These are phyloP conservation scores for Aspergillus sclerotiicarbonarius DNA, from an alignment of 495 filamentous ascomycete genomes.

Conservation along the genomic window DNA sequence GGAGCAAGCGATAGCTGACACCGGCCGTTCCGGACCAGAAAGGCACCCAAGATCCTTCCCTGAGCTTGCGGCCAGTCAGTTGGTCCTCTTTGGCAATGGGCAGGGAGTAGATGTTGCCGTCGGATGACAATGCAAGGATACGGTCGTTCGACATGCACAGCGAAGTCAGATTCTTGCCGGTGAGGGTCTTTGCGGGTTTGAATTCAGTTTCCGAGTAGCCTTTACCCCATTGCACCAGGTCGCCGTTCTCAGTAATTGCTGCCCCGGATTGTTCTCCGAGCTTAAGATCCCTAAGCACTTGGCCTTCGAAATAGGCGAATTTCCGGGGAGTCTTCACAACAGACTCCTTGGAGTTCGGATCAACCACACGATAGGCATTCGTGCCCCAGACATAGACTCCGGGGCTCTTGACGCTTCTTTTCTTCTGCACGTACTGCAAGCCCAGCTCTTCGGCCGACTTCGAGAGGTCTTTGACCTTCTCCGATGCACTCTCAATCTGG, in stretches of 20 bases:
- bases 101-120: slow-evolving; percentile 83
- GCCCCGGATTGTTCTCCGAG: slow-evolving; percentile 80
- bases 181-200: slow-evolving; percentile 68
- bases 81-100: slow-evolving; percentile 76
- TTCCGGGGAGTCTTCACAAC: slow-evolving; percentile 76
- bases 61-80: slow-evolving; percentile 54
- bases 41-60: slow-evolving; percentile 70
- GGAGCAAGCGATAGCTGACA: slow-evolving; percentile 68
- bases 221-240: slow-evolving; percentile 88
- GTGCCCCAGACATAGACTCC: slow-evolving; percentile 93
- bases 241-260: slow-evolving; percentile 82
- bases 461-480: slow-evolving; percentile 24
- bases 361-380: slow-evolving; percentile 80
- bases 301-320: slow-evolving; percentile 80
- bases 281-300: slow-evolving; percentile 83
- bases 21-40: slow-evolving; percentile 60
- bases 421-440: slow-evolving; percentile 79
- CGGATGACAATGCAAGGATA: slow-evolving; percentile 72
- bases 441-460: slow-evolving; percentile 58
- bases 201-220: slow-evolving; percentile 60
- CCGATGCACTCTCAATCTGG: slow-evolving; percentile 20
- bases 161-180: slow-evolving; percentile 74
- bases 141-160: slow-evolving; percentile 75
- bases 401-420: slow-evolving; percentile 83
- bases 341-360: slow-evolving; percentile 74